Evolutionary conservation across 139 green algal genomes (phyloP).

Genomic region (Limnomonas spitsbergensis): DNA sequence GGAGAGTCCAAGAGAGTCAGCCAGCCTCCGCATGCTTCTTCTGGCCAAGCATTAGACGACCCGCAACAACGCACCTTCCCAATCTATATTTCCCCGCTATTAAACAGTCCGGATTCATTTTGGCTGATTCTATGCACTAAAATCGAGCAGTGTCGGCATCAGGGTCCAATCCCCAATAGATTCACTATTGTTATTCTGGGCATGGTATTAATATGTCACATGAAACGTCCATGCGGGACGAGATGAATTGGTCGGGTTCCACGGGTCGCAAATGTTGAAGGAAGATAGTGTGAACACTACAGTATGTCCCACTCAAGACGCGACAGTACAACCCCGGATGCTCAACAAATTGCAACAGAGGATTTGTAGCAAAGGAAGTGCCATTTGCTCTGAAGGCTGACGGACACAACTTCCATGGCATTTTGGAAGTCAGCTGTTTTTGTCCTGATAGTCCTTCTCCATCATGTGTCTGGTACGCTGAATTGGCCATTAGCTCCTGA

Average conservation of each 20-base stretch:
- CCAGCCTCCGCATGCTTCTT: not conserved
- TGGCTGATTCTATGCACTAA: too few species aligned
- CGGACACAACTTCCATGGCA: not conserved
- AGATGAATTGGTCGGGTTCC: not conserved
- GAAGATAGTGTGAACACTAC: not conserved
- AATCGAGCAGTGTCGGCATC: not conserved
- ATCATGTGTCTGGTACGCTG: not conserved
- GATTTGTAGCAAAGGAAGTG: too few species aligned
- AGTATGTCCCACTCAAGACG: too few species aligned
- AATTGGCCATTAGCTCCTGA: not conserved
- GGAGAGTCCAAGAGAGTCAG: not conserved
- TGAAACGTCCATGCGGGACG: not conserved
- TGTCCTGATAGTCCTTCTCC: not conserved
- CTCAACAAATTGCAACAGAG: too few species aligned
- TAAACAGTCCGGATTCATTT: not conserved
- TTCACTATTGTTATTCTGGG: not conserved
- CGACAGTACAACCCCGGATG: too few species aligned
- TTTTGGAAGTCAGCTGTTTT: not conserved
- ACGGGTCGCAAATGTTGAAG: not conserved
- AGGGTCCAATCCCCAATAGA: not conserved
- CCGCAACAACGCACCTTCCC: constrained; percentile 2
- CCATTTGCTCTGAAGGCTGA: not conserved
- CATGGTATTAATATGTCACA: not conserved
- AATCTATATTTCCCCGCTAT: constrained; percentile 14
- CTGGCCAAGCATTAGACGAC: not conserved